Conservation (phyloP, 2,329 filamentous ascomycete genomes). For the Fusarium cicatricum region DNA sequence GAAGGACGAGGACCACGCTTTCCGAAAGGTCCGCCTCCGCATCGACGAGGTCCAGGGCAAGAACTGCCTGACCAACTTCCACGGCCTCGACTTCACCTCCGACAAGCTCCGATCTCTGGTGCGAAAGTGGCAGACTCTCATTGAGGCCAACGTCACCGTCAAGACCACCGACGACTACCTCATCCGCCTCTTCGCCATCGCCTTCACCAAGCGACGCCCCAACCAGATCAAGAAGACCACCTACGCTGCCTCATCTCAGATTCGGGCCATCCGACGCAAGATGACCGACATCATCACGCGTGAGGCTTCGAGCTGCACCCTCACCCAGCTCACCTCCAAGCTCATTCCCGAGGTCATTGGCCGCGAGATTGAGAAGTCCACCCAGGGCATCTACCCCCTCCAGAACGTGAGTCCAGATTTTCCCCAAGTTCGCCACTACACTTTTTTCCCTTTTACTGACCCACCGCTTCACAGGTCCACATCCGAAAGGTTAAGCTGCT, state of each 20-base stretch:
- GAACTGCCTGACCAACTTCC: constrained; percentile 99
- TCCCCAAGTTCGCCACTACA: neutral
- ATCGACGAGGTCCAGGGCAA: constrained; percentile 99
- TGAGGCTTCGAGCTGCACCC: constrained; percentile 92
- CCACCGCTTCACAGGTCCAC: constrained; percentile 75
- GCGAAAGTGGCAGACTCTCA: constrained; percentile 99
- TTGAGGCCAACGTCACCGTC: constrained; percentile 99
- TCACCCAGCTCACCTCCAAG: constrained; percentile 97
- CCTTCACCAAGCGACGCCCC: constrained; percentile 98
- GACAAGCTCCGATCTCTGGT: constrained; percentile 99
- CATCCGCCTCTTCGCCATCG: constrained; percentile 97
- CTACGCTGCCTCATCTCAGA: constrained; percentile 96
- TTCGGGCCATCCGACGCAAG: constrained; percentile 98
- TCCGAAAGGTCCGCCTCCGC: constrained; percentile 99
- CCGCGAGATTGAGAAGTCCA: constrained; percentile 99
- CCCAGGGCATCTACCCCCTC: constrained; percentile 99
- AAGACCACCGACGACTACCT: constrained; percentile 99
- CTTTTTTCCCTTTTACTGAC: constrained; percentile 3
- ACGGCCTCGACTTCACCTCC: constrained; percentile 99
- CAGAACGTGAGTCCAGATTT: constrained; percentile 79
- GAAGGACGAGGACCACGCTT: constrained; percentile 99
- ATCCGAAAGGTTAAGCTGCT: constrained; percentile 99
- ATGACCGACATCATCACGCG: constrained; percentile 99
- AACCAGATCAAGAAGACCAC: constrained; percentile 99
- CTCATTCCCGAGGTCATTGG: constrained; percentile 99